A percentile compares a stretch with the other conserved stretches of the same genome.
phyloP scores from a whole-genome alignment of 495 filamentous ascomycete genomes.

The Tuber calosporum region DNA sequence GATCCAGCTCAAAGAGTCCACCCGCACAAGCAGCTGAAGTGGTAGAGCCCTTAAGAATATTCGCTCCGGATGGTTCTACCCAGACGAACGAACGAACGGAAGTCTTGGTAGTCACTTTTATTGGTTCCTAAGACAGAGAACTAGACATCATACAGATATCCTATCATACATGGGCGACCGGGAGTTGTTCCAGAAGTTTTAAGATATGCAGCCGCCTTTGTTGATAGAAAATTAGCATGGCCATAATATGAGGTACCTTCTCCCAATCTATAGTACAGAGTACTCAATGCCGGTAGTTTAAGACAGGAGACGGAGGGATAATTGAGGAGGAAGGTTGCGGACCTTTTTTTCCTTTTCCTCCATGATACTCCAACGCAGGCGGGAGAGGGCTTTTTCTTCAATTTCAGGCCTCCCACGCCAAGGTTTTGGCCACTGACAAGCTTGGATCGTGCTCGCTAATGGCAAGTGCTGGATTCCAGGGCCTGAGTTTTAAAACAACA shows the following conservation, averaged over 20 bases:
- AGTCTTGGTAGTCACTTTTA: neutral
- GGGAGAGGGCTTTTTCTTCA: slow-evolving; percentile 1
- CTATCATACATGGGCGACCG: neutral
- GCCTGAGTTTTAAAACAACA: neutral
- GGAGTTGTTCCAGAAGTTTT: neutral
- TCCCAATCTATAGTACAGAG: neutral
- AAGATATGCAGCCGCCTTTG: neutral
- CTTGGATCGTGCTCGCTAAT: neutral
- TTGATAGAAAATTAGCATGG: neutral
- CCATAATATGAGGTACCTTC: neutral
- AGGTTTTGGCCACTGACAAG: neutral
- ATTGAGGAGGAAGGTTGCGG: neutral
- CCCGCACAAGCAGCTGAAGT: neutral
- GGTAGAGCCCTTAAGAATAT: neutral
- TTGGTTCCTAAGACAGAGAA: neutral
- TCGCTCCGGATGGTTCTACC: neutral
- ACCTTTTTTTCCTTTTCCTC: neutral
- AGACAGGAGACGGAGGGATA: neutral
- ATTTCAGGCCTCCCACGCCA: neutral
- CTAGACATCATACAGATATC: neutral
- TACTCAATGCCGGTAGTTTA: neutral
- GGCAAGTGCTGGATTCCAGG: neutral
- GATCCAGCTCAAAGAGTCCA: neutral
- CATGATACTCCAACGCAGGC: neutral
- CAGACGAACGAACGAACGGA: neutral